Base-by-base conservation (phyloP, 495 filamentous ascomycete species). In the Aspergillus mulundensis region DNA sequence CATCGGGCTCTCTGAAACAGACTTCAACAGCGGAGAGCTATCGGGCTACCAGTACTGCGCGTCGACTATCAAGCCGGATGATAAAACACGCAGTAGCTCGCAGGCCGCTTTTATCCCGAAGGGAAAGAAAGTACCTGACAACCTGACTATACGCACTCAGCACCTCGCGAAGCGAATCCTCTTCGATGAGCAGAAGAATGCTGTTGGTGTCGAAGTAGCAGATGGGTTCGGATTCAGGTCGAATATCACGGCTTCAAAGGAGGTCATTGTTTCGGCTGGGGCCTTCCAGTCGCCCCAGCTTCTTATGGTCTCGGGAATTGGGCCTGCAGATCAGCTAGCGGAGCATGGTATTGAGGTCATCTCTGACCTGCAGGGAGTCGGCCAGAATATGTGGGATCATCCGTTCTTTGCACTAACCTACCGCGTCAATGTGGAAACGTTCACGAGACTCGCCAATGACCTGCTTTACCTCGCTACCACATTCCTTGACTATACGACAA, bases 251-350 rank as follows among this genome's bases (percentile, higher is more conserved):
- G 80, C 81, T 0, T 65, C 43, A 0, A 74, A 72, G 46, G 82
- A 84, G 56, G 76, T 86, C 43, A 81, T 84, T 30, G 16, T 86
- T 0, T 79, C 81, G 4, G 79, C 80, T 3, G 82, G 82, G 8
- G 72, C 57, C 7, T 73, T 82, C 48, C 69, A 76, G 5, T 73
- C 71, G 16, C 80, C 81, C 1, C 78, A 81, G 54, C 54, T 84
- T 8, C 62, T 83, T 15, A 77, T 81, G 64, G 66, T 81, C n/a
- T 82, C 78, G 15, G 67, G 67, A 7, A 63, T 78, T 38, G 81
- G 81, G 0, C 77, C 70, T 0, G 45, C 60, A 2, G 65, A 58
- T 12, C 52, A 54, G 0, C 60, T 78, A 7, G 19, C 67, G 24
- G 58, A 66, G 12, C 60, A 69, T 19, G 62, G 56, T 6, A 77